These are phyloP conservation scores for Leccinum rimulosum DNA, from an alignment of 768 basidiomycete species.

Conservation along the genomic window DNA sequence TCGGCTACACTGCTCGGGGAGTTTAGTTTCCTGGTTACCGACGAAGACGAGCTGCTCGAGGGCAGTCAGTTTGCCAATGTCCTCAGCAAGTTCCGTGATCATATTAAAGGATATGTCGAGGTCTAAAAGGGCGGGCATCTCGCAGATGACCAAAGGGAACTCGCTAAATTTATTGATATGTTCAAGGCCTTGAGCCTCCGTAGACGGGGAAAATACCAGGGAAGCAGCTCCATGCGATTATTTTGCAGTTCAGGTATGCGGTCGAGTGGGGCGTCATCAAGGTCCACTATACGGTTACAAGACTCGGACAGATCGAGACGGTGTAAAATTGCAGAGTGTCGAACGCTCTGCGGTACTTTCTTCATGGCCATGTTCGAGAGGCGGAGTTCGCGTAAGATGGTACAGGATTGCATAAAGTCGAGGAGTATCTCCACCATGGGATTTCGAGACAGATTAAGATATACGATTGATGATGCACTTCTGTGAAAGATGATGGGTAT, in stretches of 20 bases:
- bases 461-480: slow-evolving; percentile 79
- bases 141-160: slow-evolving; percentile 73
- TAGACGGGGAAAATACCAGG: slow-evolving; percentile 80
- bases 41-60: slow-evolving; percentile 77
- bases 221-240: slow-evolving; percentile 85
- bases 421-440: slow-evolving; percentile 95
- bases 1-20: slow-evolving; percentile 59
- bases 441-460: slow-evolving; percentile 87
- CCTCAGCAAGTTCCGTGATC: slow-evolving; percentile 76
- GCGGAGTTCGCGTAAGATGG: slow-evolving; percentile 77
- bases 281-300: slow-evolving; percentile 85
- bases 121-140: slow-evolving; percentile 71
- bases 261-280: slow-evolving; percentile 83
- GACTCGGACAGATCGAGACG: slow-evolving; percentile 72
- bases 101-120: slow-evolving; percentile 96
- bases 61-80: slow-evolving; percentile 64
- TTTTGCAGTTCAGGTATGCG: slow-evolving; percentile 79
- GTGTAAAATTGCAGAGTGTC: slow-evolving; percentile 67
- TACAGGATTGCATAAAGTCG: slow-evolving; percentile 92
- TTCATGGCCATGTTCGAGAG: slow-evolving; percentile 94
- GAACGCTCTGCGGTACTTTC: slow-evolving; percentile 82
- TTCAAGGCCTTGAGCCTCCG: slow-evolving; percentile 73
- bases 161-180: slow-evolving; percentile 86
- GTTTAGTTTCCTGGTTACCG: slow-evolving; percentile 75
- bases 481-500: slow-evolving; percentile 86